Evolutionary conservation across 2,329 filamentous ascomycete species (phyloP).

Genomic region (Thelonectria discophora): DNA sequence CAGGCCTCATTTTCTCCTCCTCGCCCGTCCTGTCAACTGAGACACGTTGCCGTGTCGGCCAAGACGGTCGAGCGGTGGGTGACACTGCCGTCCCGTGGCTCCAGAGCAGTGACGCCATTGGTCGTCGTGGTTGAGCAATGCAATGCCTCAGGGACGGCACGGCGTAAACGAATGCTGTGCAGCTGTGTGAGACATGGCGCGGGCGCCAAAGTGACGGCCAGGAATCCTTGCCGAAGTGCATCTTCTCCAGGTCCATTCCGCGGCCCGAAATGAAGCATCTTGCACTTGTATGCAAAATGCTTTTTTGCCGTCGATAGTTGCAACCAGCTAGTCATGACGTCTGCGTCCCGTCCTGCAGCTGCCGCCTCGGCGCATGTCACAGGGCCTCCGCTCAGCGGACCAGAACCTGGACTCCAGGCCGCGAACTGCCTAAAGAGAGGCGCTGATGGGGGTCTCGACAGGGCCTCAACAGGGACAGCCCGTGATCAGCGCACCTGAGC

Average conservation of each 20-base stretch:
- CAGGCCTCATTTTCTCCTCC: background rate
- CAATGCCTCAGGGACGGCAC: no score
- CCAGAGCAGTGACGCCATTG: slow-evolving; percentile 8
- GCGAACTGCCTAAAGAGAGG: background rate
- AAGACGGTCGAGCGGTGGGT: no score
- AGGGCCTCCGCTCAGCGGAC: background rate
- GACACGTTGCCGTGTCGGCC: no score
- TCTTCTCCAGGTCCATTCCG: background rate
- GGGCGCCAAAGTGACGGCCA: no score
- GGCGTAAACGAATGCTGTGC: background rate
- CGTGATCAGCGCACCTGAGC: background rate
- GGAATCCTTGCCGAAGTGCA: no score
- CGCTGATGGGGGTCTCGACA: background rate
- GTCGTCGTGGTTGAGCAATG: background rate
- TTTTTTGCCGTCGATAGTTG: background rate
- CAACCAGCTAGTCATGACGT: background rate
- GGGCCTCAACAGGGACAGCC: background rate
- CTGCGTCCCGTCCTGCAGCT: no score
- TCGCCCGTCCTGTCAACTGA: background rate
- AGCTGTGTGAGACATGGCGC: no score
- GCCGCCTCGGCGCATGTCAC: slow-evolving; percentile 12
- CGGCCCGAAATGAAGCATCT: background rate
- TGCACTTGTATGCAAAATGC: background rate
- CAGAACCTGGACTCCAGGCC: background rate
- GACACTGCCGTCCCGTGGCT: slow-evolving; percentile 6